Evolutionary conservation across 2,329 filamentous ascomycete species (phyloP), one percentile per base, ranked within the genome.

Genomic region (Cladosporium austrohemisphaericum): DNA sequence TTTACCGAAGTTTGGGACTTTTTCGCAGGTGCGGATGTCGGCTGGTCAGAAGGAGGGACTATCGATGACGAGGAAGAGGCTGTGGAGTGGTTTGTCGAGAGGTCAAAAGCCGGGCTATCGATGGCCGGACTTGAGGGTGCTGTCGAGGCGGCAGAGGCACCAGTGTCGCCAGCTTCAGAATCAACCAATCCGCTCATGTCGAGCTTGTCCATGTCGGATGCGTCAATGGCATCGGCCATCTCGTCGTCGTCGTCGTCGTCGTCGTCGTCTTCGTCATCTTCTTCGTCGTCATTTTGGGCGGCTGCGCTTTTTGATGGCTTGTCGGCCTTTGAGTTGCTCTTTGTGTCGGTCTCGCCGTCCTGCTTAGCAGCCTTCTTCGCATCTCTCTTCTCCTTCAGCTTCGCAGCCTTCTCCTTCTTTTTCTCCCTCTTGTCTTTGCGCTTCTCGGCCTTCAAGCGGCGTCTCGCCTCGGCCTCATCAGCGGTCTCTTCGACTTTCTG

Each of bases 1-100:
- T 36, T 37, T 43, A 43, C 37, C 37, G 53, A 43, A 22, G 54
- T 54, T 47, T 49, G 35, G 11, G 52, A 38, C 20, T 54, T 53
- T 32, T 51, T 51, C 25, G 51, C 33, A 25, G 56, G 52, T 18
- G 51, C 47, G 13, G 32, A 26, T 16, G 48, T 48, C 7, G 51
- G 45, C 49, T 57, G 51, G 13, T 56, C 53, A 18, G 64, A 58
- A 13, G 68, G 66, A 7, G 71, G 69, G 40, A 65, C 55, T 44
- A 73, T 66, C 6, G 73, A 76, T 33, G 74, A 75, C 36, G 71
- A 68, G 2, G 73, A 76, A 8, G 74, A 76, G 29, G 71, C 64
- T 50, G 64, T 60, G 41, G 70, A 71, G 23, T 65, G 63, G 46
- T 68, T 65, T 32, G 63, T 61, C 57, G 70, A 54, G 38, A 64